Evolutionary conservation across 2,329 filamentous ascomycete species (phyloP).

Genomic region (Diaporthe vaccinii): DNA sequence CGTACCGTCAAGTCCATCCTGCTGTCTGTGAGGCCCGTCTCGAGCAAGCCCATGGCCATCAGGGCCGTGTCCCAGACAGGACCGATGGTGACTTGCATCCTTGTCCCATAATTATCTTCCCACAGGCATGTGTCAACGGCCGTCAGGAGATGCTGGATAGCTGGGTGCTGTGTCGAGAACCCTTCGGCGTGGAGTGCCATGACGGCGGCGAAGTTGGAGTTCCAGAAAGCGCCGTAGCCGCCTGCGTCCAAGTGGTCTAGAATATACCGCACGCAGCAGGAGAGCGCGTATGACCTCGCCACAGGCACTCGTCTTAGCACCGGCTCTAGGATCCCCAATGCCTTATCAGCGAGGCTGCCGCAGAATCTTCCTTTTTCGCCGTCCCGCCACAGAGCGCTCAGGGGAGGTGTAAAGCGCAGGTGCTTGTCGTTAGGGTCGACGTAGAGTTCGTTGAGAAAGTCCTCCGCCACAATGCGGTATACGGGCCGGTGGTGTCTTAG

Average conservation of each 20-base stretch:
- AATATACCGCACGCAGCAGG: constrained; percentile 46
- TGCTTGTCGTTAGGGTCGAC: background rate
- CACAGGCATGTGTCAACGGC: background rate
- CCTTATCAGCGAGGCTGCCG: constrained; percentile 8
- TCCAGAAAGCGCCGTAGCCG: constrained; percentile 28
- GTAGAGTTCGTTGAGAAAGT: constrained; percentile 14
- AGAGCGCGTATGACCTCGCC: constrained; percentile 44
- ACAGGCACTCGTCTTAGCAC: constrained; percentile 3
- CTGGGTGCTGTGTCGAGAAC: constrained; percentile 16
- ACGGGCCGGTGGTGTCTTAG: background rate
- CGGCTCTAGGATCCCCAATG: background rate
- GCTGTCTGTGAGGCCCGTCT: background rate
- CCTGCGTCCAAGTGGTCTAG: constrained; percentile 42
- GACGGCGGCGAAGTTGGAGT: constrained; percentile 22
- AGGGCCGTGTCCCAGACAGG: background rate
- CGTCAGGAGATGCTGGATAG: background rate
- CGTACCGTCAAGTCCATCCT: background rate
- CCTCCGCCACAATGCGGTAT: background rate
- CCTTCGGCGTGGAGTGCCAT: constrained; percentile 20
- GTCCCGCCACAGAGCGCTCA: background rate
- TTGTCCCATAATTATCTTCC: constrained; percentile 33
- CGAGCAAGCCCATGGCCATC: background rate
- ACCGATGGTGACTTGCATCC: background rate
- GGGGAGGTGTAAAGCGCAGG: background rate
- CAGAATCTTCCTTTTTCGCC: constrained; percentile 4